Conservation (phyloP, 208 protist species). For the Herpetomonas tarakana region DNA sequence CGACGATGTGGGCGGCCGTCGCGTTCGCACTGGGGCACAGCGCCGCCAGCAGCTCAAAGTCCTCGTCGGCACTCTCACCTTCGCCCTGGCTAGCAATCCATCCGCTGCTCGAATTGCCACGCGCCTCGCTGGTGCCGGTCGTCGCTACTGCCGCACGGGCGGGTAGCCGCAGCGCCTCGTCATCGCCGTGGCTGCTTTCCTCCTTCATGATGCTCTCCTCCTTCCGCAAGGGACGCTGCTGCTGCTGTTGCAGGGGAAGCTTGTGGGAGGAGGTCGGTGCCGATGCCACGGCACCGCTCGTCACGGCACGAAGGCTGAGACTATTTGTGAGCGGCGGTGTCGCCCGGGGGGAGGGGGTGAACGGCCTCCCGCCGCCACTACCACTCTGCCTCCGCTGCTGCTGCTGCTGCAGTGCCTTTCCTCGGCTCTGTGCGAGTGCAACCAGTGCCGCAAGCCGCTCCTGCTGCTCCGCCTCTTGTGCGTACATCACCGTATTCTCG, state of each 20-base stretch:
- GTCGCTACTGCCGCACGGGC: background rate
- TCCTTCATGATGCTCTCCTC: constrained; percentile 1
- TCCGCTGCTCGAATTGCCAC: too few species aligned
- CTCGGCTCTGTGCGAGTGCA: constrained; percentile 26
- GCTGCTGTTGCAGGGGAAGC: too few species aligned
- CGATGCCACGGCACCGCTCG: too few species aligned
- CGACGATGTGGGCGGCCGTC: constrained; percentile 32
- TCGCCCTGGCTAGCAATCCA: background rate
- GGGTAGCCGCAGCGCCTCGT: background rate
- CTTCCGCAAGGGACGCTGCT: too few species aligned
- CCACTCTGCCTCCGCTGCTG: constrained; percentile 2
- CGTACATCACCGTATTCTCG: constrained; percentile 56
- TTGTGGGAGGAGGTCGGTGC: too few species aligned
- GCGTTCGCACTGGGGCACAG: constrained; percentile 2
- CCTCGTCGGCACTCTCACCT: background rate
- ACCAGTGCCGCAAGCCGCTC: constrained; percentile 33
- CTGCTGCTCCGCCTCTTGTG: constrained; percentile 32
- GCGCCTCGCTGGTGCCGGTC: constrained; percentile 14
- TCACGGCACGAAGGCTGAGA: constrained; percentile 10
- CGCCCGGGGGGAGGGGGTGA: background rate
- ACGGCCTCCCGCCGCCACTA: background rate
- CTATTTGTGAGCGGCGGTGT: constrained; percentile 8
- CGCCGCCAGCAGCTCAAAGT: constrained; percentile 4
- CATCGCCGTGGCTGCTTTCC: background rate
- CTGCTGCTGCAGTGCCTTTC: constrained; percentile 14